Evolutionary conservation across 2,329 filamentous ascomycete genomes (phyloP).

Genomic region (Epichloe hybrida): DNA sequence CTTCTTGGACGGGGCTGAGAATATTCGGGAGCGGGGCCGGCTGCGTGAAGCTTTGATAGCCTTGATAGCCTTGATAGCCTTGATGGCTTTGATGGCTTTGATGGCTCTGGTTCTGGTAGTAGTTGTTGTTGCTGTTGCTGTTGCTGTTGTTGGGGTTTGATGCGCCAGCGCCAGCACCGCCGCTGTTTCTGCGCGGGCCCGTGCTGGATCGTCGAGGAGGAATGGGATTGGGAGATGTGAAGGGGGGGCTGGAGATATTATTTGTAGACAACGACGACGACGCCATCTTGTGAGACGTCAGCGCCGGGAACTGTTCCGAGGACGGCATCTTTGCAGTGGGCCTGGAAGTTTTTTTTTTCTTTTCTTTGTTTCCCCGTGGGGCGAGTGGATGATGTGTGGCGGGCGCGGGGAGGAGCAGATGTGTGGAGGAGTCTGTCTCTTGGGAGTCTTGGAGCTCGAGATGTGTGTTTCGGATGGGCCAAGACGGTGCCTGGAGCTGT

Average conservation of each 20-base stretch:
- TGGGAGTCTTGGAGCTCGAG: too few relatives aligned
- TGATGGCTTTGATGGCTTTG: neutral
- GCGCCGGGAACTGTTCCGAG: neutral
- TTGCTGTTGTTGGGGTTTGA: neutral
- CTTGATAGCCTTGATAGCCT: neutral
- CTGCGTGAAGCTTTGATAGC: slow-evolving; percentile 5
- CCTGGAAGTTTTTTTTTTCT: too few relatives aligned
- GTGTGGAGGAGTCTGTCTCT: too few relatives aligned
- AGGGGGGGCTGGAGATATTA: neutral
- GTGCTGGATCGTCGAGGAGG: slow-evolving; percentile 56
- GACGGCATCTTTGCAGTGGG: neutral
- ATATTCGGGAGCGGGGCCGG: slow-evolving; percentile 17
- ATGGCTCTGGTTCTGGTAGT: neutral
- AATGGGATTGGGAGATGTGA: slow-evolving; percentile 26
- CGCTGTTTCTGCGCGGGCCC: slow-evolving; percentile 11
- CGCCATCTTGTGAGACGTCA: slow-evolving; percentile 12
- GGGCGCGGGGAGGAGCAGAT: neutral
- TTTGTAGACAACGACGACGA: slow-evolving; percentile 10
- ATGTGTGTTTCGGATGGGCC: too few relatives aligned
- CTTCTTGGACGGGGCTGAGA: slow-evolving; percentile 42
- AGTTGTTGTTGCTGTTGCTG: neutral
- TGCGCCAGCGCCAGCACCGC: neutral
- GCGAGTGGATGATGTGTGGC: neutral
- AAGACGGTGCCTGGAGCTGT: too few relatives aligned
- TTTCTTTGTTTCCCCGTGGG: neutral